phyloP scores from a whole-genome alignment of 352 stramenopile species.

The Phytophthora nicotianae region DNA sequence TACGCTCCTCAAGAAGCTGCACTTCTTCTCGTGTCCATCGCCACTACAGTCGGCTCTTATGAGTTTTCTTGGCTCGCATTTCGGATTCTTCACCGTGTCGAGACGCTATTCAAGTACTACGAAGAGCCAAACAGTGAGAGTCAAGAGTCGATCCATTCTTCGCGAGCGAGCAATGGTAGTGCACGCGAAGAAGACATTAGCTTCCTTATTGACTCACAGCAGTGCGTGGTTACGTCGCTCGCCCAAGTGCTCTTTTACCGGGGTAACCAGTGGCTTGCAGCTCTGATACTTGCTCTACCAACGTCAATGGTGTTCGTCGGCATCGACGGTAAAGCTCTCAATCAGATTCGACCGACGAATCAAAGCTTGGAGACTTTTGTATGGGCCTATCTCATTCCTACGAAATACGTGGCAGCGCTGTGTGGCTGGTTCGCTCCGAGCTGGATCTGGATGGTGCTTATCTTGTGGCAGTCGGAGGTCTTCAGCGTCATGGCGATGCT shows the following conservation, averaged over 20 bases:
- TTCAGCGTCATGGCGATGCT: constrained; percentile 10
- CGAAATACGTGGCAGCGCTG: constrained; percentile 4
- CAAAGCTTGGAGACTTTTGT: constrained; percentile 4
- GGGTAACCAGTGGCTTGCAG: constrained; percentile 12
- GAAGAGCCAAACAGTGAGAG: constrained; percentile 1
- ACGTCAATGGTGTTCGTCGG: constrained; percentile 10
- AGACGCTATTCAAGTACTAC: constrained; percentile 7
- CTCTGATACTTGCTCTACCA: constrained; percentile 6
- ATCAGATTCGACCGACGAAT: constrained; percentile 2
- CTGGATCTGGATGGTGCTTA: constrained; percentile 5
- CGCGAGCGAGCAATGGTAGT: constrained; percentile 1
- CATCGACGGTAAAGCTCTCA: constrained; percentile 6
- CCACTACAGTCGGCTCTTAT: constrained; percentile 5
- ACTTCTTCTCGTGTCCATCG: neutral
- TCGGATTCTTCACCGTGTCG: neutral
- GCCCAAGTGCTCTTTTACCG: constrained; percentile 8
- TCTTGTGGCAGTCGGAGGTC: constrained; percentile 9
- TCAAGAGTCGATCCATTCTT: constrained; percentile 6
- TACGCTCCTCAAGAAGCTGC: constrained; percentile 7
- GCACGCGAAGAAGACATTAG: neutral
- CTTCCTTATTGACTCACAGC: neutral
- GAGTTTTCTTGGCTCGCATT: constrained; percentile 11
- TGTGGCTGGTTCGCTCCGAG: constrained; percentile 12
- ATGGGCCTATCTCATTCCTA: constrained; percentile 10
- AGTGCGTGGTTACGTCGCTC: constrained; percentile 2